Evolutionary conservation across 345 rosid species (phyloP), one percentile per base, ranked within the genome.

Genomic region (Eucalyptus polybractea): DNA sequence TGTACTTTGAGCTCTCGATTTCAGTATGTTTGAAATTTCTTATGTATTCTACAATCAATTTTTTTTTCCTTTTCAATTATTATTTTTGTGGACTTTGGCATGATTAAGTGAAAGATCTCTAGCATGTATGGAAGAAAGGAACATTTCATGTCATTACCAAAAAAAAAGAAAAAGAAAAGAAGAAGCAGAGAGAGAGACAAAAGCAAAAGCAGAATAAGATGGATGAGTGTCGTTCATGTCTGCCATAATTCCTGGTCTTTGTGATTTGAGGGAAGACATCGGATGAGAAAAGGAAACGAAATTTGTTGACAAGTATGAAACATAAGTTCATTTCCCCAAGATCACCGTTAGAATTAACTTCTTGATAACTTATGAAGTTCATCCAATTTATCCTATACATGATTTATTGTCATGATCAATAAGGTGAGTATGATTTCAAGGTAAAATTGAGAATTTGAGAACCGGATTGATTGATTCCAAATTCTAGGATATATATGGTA

Each of bases 391-490:
- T 69, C 44, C 13, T 17, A 37, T 31, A 9, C 44, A 9, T 21
- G 87, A 45, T 24, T 44, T 85, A n/a, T 45, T 85, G 53, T 85
- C 87, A 1, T 53, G 24, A 53, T 53, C 24, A 3, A 53, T 53
- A 19, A 3, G 24, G 24, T 53, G 58, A 53, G 24, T 53, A 53
- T 53, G 58, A 53, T 53, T 53, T 53, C 56, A 53, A 53, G 2
- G 56, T 53, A 53, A 19, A 53, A 53, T 53, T 19, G 24, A 53
- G 56, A 53, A 19, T 19, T 53, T 53, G 56, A 53, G 22, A 19
- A 53, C 0, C 0, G 0, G 10, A 53, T 53, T 5, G 0, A 53
- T 53, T 1, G 2, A 53, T 53, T 19, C 56, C 56, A 53, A 0
- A 53, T 17, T 53, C 56, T 53, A 19, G 10, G 24, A 53, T 53